Base-by-base conservation (phyloP, 148 eudicot genomes). In the Talinum fruticosum region DNA sequence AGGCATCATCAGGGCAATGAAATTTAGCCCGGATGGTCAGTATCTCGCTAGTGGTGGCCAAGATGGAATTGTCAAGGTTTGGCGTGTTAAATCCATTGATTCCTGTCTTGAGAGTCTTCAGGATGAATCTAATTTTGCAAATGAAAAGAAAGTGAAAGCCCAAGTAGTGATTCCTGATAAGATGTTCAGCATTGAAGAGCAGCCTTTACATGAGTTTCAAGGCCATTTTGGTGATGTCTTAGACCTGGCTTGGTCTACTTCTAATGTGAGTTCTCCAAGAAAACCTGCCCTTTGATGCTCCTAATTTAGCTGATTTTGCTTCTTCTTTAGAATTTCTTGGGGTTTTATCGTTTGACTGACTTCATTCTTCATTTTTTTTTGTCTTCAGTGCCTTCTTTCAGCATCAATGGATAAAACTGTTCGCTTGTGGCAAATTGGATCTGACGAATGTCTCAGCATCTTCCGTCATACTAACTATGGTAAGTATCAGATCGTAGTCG, bases 391-490 rank as follows among this genome's bases (percentile, higher is more conserved):
- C 83, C 90, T 92, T 84, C 88, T 92, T 72, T 91, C 96, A 24
- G 88, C 98, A 19, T 95, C 97, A 1, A 83, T 69, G 79, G 97
- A 95, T 80, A 88, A 85, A 83, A 91, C 97, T 67, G 98, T 92
- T 76, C 88, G 96, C 8, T 71, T 89, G 53, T 95, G 98, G 98
- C 85, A 85, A 79, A 79, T 89, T 68, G 97, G 91, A 57, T 83
- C 82, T 8, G 76, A 87, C n/a, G 69, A 86, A 66, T 92, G 98
- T 80, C 85, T 87, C 2, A 37, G 79, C 35, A 90, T 90, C 72
- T 95, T 88, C 77, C 82, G 74, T 61, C 97, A 95, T 79, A 85
- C 77, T 29, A 85, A 91, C 79, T 89, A 86, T 81, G 98, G 98
- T 95, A 74, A 85, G 83, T 79, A 33, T 74, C 8, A 15, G 41